These are phyloP conservation scores for Syncephalastrum contaminatum DNA, from an alignment of 371 early-diverging fungal genomes.

Conservation along the genomic window DNA sequence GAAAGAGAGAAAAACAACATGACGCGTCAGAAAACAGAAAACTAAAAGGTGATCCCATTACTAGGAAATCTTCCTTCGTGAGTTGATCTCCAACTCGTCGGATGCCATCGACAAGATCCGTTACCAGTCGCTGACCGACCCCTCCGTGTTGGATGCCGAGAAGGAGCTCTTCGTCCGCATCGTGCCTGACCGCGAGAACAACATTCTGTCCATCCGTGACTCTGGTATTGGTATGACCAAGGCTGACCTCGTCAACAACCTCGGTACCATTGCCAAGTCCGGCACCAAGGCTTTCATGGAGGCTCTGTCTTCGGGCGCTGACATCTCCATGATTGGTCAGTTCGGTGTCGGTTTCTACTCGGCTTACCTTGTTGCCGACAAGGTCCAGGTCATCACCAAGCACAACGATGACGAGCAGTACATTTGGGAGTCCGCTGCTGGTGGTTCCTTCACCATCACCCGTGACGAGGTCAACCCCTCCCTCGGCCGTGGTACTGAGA, in stretches of 20 bases:
- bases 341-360: conserved; percentile 95
- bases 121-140: conserved; percentile 56
- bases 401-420: conserved; percentile 71
- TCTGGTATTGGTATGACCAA: conserved; percentile 93
- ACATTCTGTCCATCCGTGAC: conserved; percentile 74
- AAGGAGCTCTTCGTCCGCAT: conserved; percentile 67
- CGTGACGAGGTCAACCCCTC: conserved; percentile 70
- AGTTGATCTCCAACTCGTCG: conserved; percentile 84
- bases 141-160: conserved; percentile 52
- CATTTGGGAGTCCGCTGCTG: conserved; percentile 75
- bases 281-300: conserved; percentile 61
- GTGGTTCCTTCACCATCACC: conserved; percentile 71
- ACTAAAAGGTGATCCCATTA: not conserved
- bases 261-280: conserved; percentile 88
- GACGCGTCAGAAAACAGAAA: not conserved
- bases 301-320: conserved; percentile 48
- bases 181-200: conserved; percentile 57
- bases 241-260: conserved; percentile 74
- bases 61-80: conserved; percentile 83
- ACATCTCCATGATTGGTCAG: conserved; percentile 82
- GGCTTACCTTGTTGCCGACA: conserved; percentile 80
- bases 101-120: conserved; percentile 89
- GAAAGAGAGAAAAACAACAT: not conserved
- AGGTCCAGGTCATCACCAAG: conserved; percentile 84
- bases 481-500: conserved; percentile 71